A percentile compares a stretch with the other conserved stretches of the same genome.
These are phyloP conservation scores for Phytophthora parvispora DNA, from an alignment of 352 stramenopile species.

Conservation along the genomic window DNA sequence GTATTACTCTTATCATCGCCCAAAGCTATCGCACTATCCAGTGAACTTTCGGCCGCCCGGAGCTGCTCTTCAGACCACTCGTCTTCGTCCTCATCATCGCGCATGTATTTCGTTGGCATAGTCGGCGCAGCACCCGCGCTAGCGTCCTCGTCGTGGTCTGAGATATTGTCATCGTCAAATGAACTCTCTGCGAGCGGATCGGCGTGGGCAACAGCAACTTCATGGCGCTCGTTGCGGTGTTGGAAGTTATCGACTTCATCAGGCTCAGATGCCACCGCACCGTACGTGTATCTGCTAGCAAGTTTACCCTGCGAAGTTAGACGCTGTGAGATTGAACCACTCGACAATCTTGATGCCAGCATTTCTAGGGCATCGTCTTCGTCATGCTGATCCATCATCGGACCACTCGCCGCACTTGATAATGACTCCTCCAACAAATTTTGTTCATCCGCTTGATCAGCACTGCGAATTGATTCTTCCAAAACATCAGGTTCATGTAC, in stretches of 20 bases:
- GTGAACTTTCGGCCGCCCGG: slow-evolving; percentile 13
- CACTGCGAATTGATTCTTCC: neutral
- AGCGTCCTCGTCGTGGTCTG: slow-evolving; percentile 12
- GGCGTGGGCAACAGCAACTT: neutral
- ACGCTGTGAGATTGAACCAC: neutral
- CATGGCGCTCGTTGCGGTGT: neutral
- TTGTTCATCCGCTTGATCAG: neutral
- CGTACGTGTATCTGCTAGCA: neutral
- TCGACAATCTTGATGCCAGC: neutral
- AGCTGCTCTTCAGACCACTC: slow-evolving; percentile 33
- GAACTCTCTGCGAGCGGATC: slow-evolving; percentile 20
- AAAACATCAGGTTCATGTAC: neutral
- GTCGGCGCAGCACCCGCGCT: neutral
- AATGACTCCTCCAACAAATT: neutral
- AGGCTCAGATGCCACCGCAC: neutral
- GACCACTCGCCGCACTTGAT: neutral
- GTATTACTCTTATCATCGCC: neutral
- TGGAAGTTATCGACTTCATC: slow-evolving; percentile 10
- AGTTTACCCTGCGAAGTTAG: neutral
- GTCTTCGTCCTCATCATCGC: slow-evolving; percentile 12
- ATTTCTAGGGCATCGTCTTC: neutral
- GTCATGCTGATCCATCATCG: neutral
- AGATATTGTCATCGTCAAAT: slow-evolving; percentile 12
- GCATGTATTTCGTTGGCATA: neutral
- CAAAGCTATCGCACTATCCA: neutral